Percentiles rank a stretch among this genome's conserved stretches.
Evolutionary conservation across 2,329 filamentous ascomycete species (phyloP).

Genomic region (Colletotrichum sp.): DNA sequence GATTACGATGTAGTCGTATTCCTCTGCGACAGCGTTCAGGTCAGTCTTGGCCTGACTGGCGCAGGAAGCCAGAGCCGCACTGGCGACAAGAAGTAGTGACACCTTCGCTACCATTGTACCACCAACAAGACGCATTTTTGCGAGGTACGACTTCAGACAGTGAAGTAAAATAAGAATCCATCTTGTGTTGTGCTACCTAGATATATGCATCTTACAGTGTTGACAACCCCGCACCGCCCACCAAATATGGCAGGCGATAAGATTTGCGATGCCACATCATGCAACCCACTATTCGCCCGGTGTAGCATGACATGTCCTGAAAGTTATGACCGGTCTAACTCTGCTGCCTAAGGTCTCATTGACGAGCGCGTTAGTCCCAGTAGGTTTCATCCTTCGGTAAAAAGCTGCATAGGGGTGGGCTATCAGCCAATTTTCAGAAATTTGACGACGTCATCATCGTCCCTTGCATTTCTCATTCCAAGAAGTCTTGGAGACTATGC

Average conservation of each 20-base stretch:
- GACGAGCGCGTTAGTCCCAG: neutral
- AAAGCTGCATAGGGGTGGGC: neutral
- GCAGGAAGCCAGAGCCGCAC: neutral
- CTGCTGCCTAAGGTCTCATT: neutral
- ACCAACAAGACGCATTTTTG: neutral
- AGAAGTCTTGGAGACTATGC: conserved; percentile 28
- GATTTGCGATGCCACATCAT: neutral
- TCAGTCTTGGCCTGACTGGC: neutral
- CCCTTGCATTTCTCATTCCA: neutral
- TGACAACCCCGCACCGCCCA: neutral
- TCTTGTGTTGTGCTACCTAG: neutral
- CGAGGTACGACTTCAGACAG: neutral
- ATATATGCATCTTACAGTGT: neutral
- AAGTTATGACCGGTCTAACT: neutral
- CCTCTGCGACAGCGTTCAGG: neutral
- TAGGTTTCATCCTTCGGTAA: neutral
- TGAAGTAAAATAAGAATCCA: neutral
- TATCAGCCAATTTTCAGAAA: neutral
- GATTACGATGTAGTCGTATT: conserved; percentile 36
- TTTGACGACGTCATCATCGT: neutral
- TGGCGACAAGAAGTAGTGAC: neutral
- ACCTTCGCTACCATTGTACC: neutral
- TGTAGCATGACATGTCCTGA: neutral
- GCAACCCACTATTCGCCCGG: neutral
- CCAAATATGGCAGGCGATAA: neutral